Base-by-base conservation (phyloP, 768 basidiomycete genomes). In the Leccinellum albellum region DNA sequence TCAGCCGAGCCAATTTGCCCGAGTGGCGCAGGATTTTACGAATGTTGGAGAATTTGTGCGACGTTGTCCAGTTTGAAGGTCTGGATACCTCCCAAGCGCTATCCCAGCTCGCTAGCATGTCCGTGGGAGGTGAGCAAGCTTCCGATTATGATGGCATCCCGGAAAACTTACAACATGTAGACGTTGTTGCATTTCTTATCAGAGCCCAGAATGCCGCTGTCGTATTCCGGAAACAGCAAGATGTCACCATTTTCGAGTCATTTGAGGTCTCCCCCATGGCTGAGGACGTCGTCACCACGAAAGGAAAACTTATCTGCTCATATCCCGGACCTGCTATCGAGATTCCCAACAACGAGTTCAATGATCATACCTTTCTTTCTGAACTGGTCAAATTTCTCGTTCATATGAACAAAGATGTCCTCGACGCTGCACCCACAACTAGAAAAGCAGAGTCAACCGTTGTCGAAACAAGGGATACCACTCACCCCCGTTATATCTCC, bases 261-360 rank as follows among this genome's bases (percentile, higher is more conserved):
- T 82, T 82, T 54, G 76, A 81, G 57, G 70, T 75, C 6, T 76
- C 76, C 3, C 73, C 78, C 1, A 57, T 61, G 21, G 59, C 68
- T 6, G 58, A 59, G 14, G 59, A 55, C 14, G 48, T 50, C 20
- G 32, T 50, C 29, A 13, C 29, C 12, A 32, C 48, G 13, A 29
- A 50, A 32, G 48, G 48, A 10, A 50, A 50, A n/a, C 48, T 50
- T 13, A 6, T 31, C 20, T 50, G 48, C 31, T 50, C 31, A 13
- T 50, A 50, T 32, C 48, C 48, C n/a, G 48, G 48, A 20, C 48
- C 48, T 20, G 48, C 48, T 20, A 50, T 50, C n/a, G 48, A 50
- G 20, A 32, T 50, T 20, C 48, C 48, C 20, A 50, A 50, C 31
- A 8, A 17, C 20, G 6, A 31, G 20, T 50, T 32, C 20, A n/a